These are phyloP conservation scores for Malus hybrid DNA, from an alignment of 331 rosid genomes.

Conservation along the genomic window DNA sequence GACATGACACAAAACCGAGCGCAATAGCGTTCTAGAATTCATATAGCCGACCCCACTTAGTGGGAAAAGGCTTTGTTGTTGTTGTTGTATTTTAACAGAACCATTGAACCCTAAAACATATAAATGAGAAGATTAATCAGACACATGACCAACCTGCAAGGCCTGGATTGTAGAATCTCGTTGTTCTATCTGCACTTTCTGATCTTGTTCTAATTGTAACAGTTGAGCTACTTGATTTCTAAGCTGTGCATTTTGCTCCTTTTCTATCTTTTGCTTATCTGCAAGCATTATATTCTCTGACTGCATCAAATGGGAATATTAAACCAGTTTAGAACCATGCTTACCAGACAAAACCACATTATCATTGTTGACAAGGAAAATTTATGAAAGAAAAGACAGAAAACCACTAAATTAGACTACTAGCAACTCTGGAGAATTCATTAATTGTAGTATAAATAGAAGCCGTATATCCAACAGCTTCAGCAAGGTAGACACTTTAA, in stretches of 20 bases:
- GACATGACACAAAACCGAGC: too few relatives aligned
- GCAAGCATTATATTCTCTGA: slow-evolving; percentile 65
- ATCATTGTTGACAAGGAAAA: neutral
- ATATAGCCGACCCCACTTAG: too few relatives aligned
- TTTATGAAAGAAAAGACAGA: neutral
- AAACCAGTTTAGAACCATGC: slow-evolving; percentile 20
- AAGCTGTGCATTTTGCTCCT: slow-evolving; percentile 83
- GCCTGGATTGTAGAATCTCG: slow-evolving; percentile 67
- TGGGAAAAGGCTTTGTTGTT: too few relatives aligned
- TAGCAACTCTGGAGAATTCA: neutral
- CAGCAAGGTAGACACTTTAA: neutral
- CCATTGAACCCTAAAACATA: neutral
- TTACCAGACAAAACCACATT: slow-evolving; percentile 12
- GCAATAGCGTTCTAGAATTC: too few relatives aligned
- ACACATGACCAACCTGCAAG: slow-evolving; percentile 58
- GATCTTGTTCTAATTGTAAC: slow-evolving; percentile 77
- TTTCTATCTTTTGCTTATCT: slow-evolving; percentile 73
- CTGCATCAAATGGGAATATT: slow-evolving; percentile 49
- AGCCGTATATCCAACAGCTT: neutral
- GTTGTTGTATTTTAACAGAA: neutral
- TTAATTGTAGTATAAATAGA: neutral
- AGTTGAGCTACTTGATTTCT: slow-evolving; percentile 91
- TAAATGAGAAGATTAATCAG: neutral
- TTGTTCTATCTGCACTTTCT: slow-evolving; percentile 68
- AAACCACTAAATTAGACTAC: neutral